Conservation (phyloP, 139 green algal species). For the Chlamydomonas sp. region DNA sequence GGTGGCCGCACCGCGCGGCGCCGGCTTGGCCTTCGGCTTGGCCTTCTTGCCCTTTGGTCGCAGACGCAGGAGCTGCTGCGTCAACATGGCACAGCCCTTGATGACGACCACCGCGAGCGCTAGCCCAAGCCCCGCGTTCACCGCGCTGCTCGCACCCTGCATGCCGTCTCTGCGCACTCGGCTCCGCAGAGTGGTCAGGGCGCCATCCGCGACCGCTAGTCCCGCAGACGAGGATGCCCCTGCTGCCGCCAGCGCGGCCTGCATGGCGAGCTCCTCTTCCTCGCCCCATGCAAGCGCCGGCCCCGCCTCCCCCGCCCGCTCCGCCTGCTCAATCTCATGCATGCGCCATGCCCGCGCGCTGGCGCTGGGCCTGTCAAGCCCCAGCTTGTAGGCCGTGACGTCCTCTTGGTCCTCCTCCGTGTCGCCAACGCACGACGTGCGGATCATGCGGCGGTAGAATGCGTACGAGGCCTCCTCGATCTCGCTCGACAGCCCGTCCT, state of each 20-base stretch:
- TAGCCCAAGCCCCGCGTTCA: constrained; percentile 16
- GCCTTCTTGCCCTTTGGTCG: background rate
- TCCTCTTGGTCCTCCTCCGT: constrained; percentile 30
- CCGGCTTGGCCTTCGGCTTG: background rate
- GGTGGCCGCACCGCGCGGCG: constrained; percentile 4
- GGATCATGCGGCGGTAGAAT: constrained; percentile 33
- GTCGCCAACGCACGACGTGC: constrained; percentile 14
- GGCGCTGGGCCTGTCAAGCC: constrained; percentile 4
- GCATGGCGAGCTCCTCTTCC: background rate
- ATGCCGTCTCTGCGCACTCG: background rate
- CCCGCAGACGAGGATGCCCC: background rate
- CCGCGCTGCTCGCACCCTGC: background rate
- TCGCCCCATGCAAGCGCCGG: background rate
- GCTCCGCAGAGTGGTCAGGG: no score
- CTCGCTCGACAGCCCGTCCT: constrained; percentile 27
- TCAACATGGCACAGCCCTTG: background rate
- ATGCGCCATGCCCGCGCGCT: background rate
- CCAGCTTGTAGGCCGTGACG: constrained; percentile 17
- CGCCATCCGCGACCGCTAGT: background rate
- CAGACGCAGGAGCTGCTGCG: background rate
- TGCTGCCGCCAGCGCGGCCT: background rate
- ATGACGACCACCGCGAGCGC: constrained; percentile 10
- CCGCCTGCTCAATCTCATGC: constrained; percentile 4
- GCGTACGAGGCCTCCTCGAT: constrained; percentile 36
- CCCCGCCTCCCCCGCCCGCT: background rate